Percentiles rank a stretch among this genome's conserved stretches.
phyloP scores from a whole-genome alignment of 1,284 basidiomycete genomes.

The Pholiota adiposa region DNA sequence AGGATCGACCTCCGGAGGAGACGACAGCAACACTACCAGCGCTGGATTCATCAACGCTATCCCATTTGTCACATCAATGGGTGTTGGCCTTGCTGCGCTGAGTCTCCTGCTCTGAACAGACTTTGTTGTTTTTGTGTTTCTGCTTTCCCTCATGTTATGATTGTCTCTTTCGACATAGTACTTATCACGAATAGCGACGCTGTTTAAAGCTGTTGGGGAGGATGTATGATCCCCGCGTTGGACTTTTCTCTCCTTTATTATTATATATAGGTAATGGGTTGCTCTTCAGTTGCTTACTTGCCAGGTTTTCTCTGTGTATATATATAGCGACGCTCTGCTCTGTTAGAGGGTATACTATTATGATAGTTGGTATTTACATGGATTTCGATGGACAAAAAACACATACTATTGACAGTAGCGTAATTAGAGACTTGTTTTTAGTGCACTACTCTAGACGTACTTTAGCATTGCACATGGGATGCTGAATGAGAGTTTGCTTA shows the following conservation, averaged over 20 bases:
- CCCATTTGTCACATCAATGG: slow-evolving; percentile 5
- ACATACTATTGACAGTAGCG: slow-evolving; percentile 2
- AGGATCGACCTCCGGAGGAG: neutral
- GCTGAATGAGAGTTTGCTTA: neutral
- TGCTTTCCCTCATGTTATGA: slow-evolving; percentile 1
- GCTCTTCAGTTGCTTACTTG: neutral
- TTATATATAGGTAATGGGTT: slow-evolving; percentile 2
- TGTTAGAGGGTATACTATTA: neutral
- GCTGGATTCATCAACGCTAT: slow-evolving; percentile 5
- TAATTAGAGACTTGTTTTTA: neutral
- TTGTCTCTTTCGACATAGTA: slow-evolving; percentile 1
- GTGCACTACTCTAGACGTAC: neutral
- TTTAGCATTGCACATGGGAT: neutral
- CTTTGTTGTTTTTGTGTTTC: neutral
- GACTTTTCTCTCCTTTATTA: slow-evolving; percentile 2
- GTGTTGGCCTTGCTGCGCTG: slow-evolving; percentile 5
- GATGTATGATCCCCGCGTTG: neutral
- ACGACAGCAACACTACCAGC: neutral
- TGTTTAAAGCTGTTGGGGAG: neutral
- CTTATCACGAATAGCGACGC: slow-evolving; percentile 6
- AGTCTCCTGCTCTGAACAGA: slow-evolving; percentile 7
- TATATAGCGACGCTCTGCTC: neutral
- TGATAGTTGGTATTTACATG: neutral
- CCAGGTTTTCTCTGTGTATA: neutral
- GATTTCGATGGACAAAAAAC: slow-evolving; percentile 1